Evolutionary conservation across 805 yeast genomes (phyloP).

Genomic region (Metschnikowia cerradonensis): DNA sequence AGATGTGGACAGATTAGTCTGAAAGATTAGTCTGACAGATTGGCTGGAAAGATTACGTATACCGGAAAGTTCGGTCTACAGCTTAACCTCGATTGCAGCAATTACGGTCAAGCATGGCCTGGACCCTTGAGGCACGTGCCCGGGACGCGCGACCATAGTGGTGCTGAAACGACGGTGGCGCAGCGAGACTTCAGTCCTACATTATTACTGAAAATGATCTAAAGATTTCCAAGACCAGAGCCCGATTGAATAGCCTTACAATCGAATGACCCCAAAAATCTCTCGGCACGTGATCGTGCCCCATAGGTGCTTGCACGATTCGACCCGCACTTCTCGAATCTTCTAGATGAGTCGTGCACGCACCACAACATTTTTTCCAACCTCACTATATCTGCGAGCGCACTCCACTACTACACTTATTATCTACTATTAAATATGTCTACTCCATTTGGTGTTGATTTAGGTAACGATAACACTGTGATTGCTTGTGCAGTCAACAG

Average conservation of each 20-base stretch:
- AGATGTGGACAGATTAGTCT: too few species aligned
- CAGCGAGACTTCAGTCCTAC: background rate
- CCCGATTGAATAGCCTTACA: background rate
- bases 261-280: background rate
- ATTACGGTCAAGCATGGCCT: background rate
- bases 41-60: too few species aligned
- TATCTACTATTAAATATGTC: conserved; percentile 51
- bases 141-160: background rate
- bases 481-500: conserved; percentile 95
- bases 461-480: conserved; percentile 92
- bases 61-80: too few species aligned
- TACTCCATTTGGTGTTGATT: conserved; percentile 95
- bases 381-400: conserved; percentile 1
- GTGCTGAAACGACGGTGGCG: background rate
- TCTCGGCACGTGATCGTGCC: background rate
- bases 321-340: conserved; percentile 18
- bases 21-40: too few species aligned
- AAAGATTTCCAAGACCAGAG: background rate
- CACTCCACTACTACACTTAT: background rate
- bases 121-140: background rate
- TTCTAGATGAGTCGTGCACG: conserved; percentile 24
- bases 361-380: conserved; percentile 10
- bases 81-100: background rate
- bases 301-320: background rate
- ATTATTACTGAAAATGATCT: background rate